These are phyloP conservation scores for Picochlorum sp. DNA, from an alignment of 139 green algal genomes.

Conservation along the genomic window DNA sequence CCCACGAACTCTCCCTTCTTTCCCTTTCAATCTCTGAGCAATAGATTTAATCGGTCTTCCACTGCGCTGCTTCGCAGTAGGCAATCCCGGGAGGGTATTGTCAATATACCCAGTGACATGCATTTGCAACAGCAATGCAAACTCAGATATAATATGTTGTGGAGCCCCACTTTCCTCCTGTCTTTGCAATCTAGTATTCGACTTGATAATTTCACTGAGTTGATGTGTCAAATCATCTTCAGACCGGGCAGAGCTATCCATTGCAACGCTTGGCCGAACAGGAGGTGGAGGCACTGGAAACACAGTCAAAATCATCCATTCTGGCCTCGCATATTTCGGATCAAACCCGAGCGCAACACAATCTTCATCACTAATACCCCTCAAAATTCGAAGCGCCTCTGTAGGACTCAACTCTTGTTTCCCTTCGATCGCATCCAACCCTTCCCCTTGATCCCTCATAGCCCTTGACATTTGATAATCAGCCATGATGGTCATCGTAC, in stretches of 20 bases:
- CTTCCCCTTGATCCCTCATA: conserved; percentile 38
- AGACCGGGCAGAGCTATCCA: conserved; percentile 71
- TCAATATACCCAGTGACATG: conserved; percentile 91
- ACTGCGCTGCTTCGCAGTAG: conserved; percentile 44
- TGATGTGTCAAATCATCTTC: conserved; percentile 99
- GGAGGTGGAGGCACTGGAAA: conserved; percentile 88
- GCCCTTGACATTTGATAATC: conserved; percentile 80
- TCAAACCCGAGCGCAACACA: conserved; percentile 80
- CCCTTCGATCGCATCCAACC: conserved; percentile 39
- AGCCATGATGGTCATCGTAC: conserved; percentile 70
- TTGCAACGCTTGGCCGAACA: conserved; percentile 83
- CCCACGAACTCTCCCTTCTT: conserved; percentile 86
- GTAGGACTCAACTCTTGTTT: conserved; percentile 80
- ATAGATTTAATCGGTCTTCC: conserved; percentile 94
- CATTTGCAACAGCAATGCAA: conserved; percentile 71
- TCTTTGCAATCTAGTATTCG: conserved; percentile 74
- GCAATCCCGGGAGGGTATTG: conserved; percentile 84
- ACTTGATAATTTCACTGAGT: conserved; percentile 89
- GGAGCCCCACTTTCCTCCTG: conserved; percentile 79
- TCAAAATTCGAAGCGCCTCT: conserved; percentile 78
- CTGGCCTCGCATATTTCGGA: conserved; percentile 62
- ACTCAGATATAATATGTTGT: conserved; percentile 82
- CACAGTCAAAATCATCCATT: conserved; percentile 91
- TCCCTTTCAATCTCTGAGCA: conserved; percentile 81
- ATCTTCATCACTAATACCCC: conserved; percentile 85